These are phyloP conservation scores for Rhodamnia argentea DNA, from an alignment of 345 rosid species.

Conservation along the genomic window DNA sequence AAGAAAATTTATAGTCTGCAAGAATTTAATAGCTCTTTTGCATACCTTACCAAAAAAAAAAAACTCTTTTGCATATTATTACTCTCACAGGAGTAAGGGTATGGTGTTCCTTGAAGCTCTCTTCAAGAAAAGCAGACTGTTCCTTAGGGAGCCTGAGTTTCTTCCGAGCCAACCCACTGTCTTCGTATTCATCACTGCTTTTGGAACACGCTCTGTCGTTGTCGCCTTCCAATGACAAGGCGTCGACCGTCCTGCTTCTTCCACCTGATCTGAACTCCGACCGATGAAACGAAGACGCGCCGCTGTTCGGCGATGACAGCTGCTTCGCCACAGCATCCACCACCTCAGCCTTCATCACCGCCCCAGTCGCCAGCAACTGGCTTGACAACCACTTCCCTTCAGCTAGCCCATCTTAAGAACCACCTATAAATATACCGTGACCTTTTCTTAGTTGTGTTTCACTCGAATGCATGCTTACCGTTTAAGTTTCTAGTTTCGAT, in stretches of 20 bases:
- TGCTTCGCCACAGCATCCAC: background rate
- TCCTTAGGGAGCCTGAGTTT: slow-evolving; percentile 87
- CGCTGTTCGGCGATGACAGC: background rate
- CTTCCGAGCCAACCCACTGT: slow-evolving; percentile 66
- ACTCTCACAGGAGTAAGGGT: slow-evolving; percentile 83
- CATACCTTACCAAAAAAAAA: too few species aligned
- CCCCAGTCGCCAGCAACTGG: background rate
- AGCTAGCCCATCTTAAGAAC: background rate
- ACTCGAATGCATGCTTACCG: background rate
- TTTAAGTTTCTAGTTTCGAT: background rate
- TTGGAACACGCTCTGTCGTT: slow-evolving; percentile 44
- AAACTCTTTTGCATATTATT: background rate
- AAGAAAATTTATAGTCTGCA: background rate
- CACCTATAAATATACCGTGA: background rate
- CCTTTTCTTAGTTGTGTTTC: background rate
- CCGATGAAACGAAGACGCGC: background rate
- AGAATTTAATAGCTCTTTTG: background rate
- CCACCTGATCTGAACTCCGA: slow-evolving; percentile 9
- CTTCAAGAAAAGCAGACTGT: slow-evolving; percentile 93
- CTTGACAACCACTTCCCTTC: background rate
- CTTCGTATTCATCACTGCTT: slow-evolving; percentile 58
- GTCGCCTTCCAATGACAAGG: slow-evolving; percentile 23
- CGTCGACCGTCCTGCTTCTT: slow-evolving; percentile 26
- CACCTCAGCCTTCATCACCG: background rate
- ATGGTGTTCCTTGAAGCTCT: slow-evolving; percentile 80